Evolutionary conservation across 345 rosid species (phyloP).

Genomic region (Euphorbia pulcherrima): DNA sequence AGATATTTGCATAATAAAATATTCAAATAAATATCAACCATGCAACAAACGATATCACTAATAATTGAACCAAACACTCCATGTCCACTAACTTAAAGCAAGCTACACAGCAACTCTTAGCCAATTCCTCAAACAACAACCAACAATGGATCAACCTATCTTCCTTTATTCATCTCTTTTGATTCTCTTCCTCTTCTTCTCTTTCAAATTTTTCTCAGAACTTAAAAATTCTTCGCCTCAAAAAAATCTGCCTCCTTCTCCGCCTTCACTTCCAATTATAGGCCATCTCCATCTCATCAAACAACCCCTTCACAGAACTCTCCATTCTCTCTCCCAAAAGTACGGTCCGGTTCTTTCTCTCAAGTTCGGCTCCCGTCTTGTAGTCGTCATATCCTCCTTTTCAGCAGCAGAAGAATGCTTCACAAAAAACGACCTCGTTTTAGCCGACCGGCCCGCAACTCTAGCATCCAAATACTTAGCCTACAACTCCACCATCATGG

Average conservation of each 20-base stretch:
- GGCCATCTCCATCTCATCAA: constrained; percentile 18
- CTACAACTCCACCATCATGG: constrained; percentile 8
- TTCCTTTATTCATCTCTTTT: neutral
- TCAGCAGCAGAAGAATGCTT: constrained; percentile 6
- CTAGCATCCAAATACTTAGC: neutral
- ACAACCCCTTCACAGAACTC: constrained; percentile 10
- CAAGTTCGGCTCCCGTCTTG: constrained; percentile 20
- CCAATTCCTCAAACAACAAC: neutral
- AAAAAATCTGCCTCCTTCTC: constrained; percentile 15
- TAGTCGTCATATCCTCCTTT: constrained; percentile 21
- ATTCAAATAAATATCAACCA: neutral
- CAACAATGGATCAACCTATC: neutral
- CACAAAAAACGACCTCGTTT: constrained; percentile 14
- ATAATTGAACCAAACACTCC: neutral
- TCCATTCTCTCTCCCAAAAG: constrained; percentile 30
- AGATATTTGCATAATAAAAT: no score
- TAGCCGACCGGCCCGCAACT: constrained; percentile 9
- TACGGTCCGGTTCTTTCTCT: constrained; percentile 37
- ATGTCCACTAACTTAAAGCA: neutral
- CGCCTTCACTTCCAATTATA: constrained; percentile 10
- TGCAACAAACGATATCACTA: no score
- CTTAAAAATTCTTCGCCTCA: neutral
- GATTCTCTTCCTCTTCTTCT: neutral
- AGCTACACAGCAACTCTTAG: no score
- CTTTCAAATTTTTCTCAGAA: neutral